These are phyloP conservation scores for Tulasnella calospora DNA, from an alignment of 768 basidiomycete species.

Conservation along the genomic window DNA sequence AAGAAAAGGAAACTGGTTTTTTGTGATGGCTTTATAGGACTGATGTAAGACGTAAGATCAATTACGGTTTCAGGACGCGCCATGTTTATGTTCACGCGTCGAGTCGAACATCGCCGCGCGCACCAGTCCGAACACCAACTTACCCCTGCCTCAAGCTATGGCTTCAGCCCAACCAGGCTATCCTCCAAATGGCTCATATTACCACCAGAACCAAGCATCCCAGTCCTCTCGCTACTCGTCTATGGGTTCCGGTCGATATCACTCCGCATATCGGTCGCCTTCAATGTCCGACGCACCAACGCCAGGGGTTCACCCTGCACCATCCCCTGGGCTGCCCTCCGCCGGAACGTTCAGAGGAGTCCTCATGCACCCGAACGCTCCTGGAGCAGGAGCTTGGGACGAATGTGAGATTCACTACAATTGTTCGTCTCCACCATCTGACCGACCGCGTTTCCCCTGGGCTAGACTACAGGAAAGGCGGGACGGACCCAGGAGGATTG, in stretches of 20 bases:
- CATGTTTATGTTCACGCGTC: background rate
- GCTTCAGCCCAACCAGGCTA: slow-evolving; percentile 5
- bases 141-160: background rate
- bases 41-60: no score
- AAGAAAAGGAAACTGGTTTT: no score
- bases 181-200: background rate
- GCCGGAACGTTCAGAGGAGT: slow-evolving; percentile 16
- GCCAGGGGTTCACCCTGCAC: slow-evolving; percentile 6
- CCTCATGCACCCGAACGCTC: background rate
- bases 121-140: background rate
- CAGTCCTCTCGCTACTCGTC: slow-evolving; percentile 2
- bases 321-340: background rate
- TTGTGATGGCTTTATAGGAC: no score
- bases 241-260: background rate
- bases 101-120: background rate
- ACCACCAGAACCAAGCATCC: background rate
- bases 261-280: background rate
- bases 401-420: background rate
- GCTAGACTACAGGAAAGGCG: slow-evolving; percentile 20
- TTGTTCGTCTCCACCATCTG: background rate
- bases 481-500: slow-evolving; percentile 22
- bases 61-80: background rate
- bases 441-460: background rate
- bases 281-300: slow-evolving; percentile 1
- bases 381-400: slow-evolving; percentile 12